phyloP scores from a whole-genome alignment of 2,329 filamentous ascomycete genomes.

The Phaeosphaeria sp. region DNA sequence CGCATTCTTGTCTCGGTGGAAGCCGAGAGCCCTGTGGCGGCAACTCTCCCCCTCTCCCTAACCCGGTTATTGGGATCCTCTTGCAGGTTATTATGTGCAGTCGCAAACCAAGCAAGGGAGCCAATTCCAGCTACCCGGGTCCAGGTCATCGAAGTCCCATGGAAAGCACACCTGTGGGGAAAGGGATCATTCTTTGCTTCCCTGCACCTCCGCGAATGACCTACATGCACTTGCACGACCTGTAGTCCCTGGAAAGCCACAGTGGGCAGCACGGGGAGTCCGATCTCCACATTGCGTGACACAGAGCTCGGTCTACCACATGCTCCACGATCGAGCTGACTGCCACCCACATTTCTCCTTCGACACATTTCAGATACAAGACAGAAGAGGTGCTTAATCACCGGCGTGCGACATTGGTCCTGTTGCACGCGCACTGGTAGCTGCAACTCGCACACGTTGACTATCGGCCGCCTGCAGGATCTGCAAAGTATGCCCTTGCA shows the following conservation, averaged over 20 bases:
- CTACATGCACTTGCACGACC: slow-evolving; percentile 33
- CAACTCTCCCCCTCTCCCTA: slow-evolving; percentile 21
- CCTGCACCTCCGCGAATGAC: slow-evolving; percentile 34
- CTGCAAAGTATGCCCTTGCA: slow-evolving; percentile 26
- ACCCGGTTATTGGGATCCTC: slow-evolving; percentile 41
- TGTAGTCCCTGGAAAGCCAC: not conserved
- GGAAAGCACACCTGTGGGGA: slow-evolving; percentile 33
- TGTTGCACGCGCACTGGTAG: slow-evolving; percentile 28
- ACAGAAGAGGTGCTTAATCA: slow-evolving; percentile 29
- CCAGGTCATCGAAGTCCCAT: slow-evolving; percentile 32
- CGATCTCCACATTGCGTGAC: slow-evolving; percentile 15
- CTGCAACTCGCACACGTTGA: slow-evolving; percentile 20
- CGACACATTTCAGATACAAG: slow-evolving; percentile 14
- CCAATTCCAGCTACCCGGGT: slow-evolving; percentile 33
- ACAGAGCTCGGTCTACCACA: slow-evolving; percentile 7
- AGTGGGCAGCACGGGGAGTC: slow-evolving; percentile 4
- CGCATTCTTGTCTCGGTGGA: slow-evolving; percentile 31
- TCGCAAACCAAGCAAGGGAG: slow-evolving; percentile 35
- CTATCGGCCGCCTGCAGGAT: slow-evolving; percentile 24
- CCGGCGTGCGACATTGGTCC: slow-evolving; percentile 36
- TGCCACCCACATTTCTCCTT: slow-evolving; percentile 13
- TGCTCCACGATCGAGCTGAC: slow-evolving; percentile 5
- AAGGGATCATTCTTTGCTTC: slow-evolving; percentile 33
- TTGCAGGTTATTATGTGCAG: slow-evolving; percentile 29
- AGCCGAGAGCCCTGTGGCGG: slow-evolving; percentile 28